Percentiles rank a stretch among this genome's conserved stretches.
Evolutionary conservation across 345 rosid species (phyloP).

Genomic region (Capsella bursapastoris): DNA sequence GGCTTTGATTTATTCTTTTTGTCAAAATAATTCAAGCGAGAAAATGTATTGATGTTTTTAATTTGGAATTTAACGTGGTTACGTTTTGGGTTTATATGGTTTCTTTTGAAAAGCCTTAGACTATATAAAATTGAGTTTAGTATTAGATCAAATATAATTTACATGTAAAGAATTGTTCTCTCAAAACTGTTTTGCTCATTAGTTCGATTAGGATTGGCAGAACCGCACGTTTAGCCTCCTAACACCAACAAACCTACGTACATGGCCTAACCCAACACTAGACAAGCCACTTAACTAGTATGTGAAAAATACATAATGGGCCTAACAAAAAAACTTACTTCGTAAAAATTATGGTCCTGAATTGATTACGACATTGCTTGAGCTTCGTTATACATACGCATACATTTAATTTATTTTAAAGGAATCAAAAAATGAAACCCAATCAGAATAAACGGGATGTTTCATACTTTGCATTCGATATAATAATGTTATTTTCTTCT

Average conservation of each 20-base stretch:
- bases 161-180: too few relatives aligned
- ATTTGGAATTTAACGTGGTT: neutral
- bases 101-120: neutral
- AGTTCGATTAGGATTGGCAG: neutral
- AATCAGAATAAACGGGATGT: constrained; percentile 16
- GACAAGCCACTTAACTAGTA: neutral
- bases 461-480: neutral
- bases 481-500: neutral
- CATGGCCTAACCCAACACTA: constrained; percentile 14
- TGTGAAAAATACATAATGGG: constrained; percentile 11
- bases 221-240: neutral
- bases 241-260: neutral
- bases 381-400: neutral
- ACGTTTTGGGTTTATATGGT: neutral
- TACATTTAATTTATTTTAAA: neutral
- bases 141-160: neutral
- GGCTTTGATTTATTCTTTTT: neutral
- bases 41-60: neutral
- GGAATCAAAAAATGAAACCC: neutral
- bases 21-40: neutral
- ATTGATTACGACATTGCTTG: neutral
- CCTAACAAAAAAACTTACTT: neutral
- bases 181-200: neutral
- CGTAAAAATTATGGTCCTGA: neutral
- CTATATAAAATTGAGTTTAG: neutral